phyloP scores from a whole-genome alignment of 2,329 filamentous ascomycete species.

The Arachnomyces sp. region DNA sequence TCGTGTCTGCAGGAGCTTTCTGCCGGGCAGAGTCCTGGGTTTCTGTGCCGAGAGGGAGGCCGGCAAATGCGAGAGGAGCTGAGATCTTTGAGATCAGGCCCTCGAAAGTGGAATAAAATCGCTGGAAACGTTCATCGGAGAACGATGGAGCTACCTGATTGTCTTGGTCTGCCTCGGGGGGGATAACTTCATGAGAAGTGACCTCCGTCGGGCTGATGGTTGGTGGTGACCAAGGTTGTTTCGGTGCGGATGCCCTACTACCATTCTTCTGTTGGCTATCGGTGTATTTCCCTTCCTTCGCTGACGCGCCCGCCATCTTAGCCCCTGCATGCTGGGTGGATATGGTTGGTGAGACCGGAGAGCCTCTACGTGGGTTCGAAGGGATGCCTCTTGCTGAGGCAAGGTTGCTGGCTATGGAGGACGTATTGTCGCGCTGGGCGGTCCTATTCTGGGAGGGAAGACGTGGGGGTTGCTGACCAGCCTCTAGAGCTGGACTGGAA shows the following conservation, averaged over 20 bases:
- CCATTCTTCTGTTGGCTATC: slow-evolving; percentile 15
- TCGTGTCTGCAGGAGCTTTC: slow-evolving; percentile 25
- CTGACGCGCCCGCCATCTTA: slow-evolving; percentile 52
- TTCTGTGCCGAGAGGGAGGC: slow-evolving; percentile 60
- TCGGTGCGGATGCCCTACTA: slow-evolving; percentile 17
- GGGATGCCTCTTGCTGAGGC: slow-evolving; percentile 76
- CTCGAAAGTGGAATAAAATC: slow-evolving; percentile 88
- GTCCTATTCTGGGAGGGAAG: slow-evolving; percentile 34
- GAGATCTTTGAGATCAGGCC: slow-evolving; percentile 81
- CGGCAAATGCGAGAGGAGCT: slow-evolving; percentile 84
- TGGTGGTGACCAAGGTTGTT: slow-evolving; percentile 28
- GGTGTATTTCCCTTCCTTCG: slow-evolving; percentile 23
- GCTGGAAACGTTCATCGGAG: slow-evolving; percentile 70
- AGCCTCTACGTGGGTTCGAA: slow-evolving; percentile 46
- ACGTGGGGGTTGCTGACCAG: slow-evolving; percentile 30
- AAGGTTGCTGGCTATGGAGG: slow-evolving; percentile 81
- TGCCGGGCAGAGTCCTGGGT: slow-evolving; percentile 33
- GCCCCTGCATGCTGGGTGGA: slow-evolving; percentile 67
- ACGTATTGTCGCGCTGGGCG: slow-evolving; percentile 59
- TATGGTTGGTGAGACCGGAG: slow-evolving; percentile 62
- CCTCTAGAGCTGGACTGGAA: slow-evolving; percentile 22
- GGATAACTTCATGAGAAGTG: slow-evolving; percentile 25
- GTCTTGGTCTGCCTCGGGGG: slow-evolving; percentile 22
- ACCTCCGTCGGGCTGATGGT: slow-evolving; percentile 27
- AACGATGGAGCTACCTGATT: slow-evolving; percentile 14